These are phyloP conservation scores for Annulohypoxylon stygium DNA, from an alignment of 495 filamentous ascomycete genomes.

Conservation along the genomic window DNA sequence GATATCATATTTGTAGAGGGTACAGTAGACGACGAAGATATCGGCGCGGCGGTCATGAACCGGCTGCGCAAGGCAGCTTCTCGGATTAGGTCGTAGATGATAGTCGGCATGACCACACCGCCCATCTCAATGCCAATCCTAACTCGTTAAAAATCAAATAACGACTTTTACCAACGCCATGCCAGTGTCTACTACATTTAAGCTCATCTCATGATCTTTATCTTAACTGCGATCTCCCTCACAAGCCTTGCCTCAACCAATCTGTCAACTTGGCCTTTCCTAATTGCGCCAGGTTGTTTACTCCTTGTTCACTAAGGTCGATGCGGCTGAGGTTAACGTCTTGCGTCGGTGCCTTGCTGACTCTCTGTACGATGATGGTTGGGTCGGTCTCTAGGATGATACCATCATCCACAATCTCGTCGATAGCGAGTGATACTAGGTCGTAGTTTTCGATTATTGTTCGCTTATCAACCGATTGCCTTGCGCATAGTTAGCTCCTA, in stretches of 20 bases:
- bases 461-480: slow-evolving; percentile 94
- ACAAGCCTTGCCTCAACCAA: slow-evolving; percentile 85
- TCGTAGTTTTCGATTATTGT: slow-evolving; percentile 99
- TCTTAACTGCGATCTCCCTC: slow-evolving; percentile 34
- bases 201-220: slow-evolving; percentile 26
- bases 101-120: slow-evolving; percentile 18
- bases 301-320: slow-evolving; percentile 94
- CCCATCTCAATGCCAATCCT: slow-evolving; percentile 30
- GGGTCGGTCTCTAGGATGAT: slow-evolving; percentile 98
- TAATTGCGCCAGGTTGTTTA: slow-evolving; percentile 95
- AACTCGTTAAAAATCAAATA: slow-evolving; percentile 46
- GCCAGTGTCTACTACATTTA: slow-evolving; percentile 42
- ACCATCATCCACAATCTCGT: slow-evolving; percentile 96
- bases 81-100: slow-evolving; percentile 61
- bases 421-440: slow-evolving; percentile 86
- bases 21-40: slow-evolving; percentile 81
- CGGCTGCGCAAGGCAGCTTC: slow-evolving; percentile 88
- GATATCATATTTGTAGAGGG: slow-evolving; percentile 94
- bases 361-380: slow-evolving; percentile 87
- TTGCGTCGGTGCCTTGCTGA: slow-evolving; percentile 90
- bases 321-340: slow-evolving; percentile 93
- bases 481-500: slow-evolving; percentile 50
- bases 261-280: slow-evolving; percentile 93
- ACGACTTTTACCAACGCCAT: slow-evolving; percentile 51
- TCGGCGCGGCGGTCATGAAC: slow-evolving; percentile 98